A percentile compares a stretch with the other conserved stretches of the same genome.
These are phyloP conservation scores for Phascolomyces articulosus DNA, from an alignment of 371 early-diverging fungal genomes.

Conservation along the genomic window DNA sequence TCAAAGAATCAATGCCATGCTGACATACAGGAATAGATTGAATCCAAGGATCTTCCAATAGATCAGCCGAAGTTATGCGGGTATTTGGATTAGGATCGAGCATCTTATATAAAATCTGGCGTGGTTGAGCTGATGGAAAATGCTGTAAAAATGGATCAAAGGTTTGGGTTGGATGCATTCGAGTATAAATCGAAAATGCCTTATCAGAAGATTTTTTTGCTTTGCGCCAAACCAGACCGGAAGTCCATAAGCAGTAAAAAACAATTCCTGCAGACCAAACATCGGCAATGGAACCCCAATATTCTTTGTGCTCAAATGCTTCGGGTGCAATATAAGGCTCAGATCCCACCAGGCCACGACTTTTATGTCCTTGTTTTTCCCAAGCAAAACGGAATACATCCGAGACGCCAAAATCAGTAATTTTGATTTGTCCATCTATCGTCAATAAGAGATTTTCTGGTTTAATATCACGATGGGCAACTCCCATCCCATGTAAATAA, in stretches of 20 bases:
- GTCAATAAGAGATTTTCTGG: slow-evolving; percentile 94
- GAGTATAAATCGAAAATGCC: slow-evolving; percentile 55
- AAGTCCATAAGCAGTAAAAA: slow-evolving; percentile 69
- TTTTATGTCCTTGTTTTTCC: slow-evolving; percentile 71
- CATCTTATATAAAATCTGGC: slow-evolving; percentile 57
- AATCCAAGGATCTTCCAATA: slow-evolving; percentile 75
- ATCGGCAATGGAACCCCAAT: slow-evolving; percentile 79
- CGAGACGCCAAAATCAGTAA: slow-evolving; percentile 97
- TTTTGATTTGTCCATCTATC: slow-evolving; percentile 81
- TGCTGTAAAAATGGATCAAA: slow-evolving; percentile 67
- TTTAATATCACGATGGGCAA: slow-evolving; percentile 91
- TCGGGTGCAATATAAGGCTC: slow-evolving; percentile 95
- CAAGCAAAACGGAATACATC: slow-evolving; percentile 89
- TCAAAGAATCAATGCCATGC: slow-evolving; percentile 24
- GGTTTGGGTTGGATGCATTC: slow-evolving; percentile 45
- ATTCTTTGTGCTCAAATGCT: slow-evolving; percentile 70
- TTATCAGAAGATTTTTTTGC: slow-evolving; percentile 67
- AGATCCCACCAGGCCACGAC: slow-evolving; percentile 84
- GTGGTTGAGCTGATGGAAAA: slow-evolving; percentile 38
- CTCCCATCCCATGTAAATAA: slow-evolving; percentile 93
- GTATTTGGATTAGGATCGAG: slow-evolving; percentile 47
- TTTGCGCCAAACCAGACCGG: slow-evolving; percentile 68
- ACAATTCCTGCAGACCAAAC: slow-evolving; percentile 89
- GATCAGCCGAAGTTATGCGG: slow-evolving; percentile 60
- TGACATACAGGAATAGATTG: slow-evolving; percentile 55